A percentile compares a stretch with the other conserved stretches of the same genome.
Evolutionary conservation across 108 stramenopile genomes (phyloP).

Genomic region (Fragilaria crotonensis): DNA sequence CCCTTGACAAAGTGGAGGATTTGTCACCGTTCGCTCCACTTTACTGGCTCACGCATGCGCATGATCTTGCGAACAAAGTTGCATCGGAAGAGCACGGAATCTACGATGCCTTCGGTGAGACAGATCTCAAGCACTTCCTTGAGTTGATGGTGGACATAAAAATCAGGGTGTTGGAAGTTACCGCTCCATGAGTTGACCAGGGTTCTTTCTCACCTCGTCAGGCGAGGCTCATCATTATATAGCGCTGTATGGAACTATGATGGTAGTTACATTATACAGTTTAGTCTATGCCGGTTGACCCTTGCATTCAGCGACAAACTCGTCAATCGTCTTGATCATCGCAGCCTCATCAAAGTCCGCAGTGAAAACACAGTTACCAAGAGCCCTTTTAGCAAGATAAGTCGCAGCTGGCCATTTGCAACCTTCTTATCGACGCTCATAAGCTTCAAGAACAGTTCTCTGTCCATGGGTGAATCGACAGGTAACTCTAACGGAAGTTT

Average conservation of each 20-base stretch:
- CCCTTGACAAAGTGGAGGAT: slow-evolving; percentile 1
- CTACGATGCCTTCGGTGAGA: slow-evolving; percentile 24
- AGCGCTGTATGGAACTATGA: too few relatives aligned
- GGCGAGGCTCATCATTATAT: too few relatives aligned
- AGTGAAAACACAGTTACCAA: slow-evolving; percentile 83
- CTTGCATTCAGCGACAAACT: slow-evolving; percentile 71
- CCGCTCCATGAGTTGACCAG: neutral
- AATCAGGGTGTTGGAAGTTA: slow-evolving; percentile 4
- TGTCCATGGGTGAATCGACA: slow-evolving; percentile 71
- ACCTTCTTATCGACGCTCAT: slow-evolving; percentile 94
- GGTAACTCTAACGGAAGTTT: slow-evolving; percentile 72
- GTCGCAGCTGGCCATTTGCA: slow-evolving; percentile 75
- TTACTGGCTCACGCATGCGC: slow-evolving; percentile 55
- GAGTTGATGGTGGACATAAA: slow-evolving; percentile 40
- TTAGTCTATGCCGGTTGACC: slow-evolving; percentile 10
- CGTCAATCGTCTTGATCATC: slow-evolving; percentile 79
- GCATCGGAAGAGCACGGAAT: slow-evolving; percentile 50
- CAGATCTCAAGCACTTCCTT: slow-evolving; percentile 35
- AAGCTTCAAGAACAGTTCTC: slow-evolving; percentile 60
- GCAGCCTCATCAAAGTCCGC: slow-evolving; percentile 78
- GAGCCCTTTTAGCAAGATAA: slow-evolving; percentile 72
- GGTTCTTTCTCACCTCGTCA: too few relatives aligned
- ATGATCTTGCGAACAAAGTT: too few relatives aligned
- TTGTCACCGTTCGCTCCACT: slow-evolving; percentile 35
- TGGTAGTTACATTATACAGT: neutral